phyloP scores from a whole-genome alignment of 768 basidiomycete genomes.

The Hypholoma fasciculare region DNA sequence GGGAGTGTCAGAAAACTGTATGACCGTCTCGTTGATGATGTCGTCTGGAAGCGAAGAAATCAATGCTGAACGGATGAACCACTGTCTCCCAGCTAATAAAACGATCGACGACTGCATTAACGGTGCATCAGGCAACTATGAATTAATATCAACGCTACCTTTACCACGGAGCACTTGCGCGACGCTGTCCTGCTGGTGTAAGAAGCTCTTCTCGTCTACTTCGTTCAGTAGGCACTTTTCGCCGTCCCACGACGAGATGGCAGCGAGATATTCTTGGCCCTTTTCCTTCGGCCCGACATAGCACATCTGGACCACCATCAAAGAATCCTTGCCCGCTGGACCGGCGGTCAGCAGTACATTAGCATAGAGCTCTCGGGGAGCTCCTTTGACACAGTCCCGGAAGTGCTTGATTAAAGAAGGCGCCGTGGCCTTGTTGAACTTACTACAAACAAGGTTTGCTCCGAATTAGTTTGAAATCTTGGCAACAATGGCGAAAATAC shows the following conservation, averaged over 20 bases:
- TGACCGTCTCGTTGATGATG: slow-evolving; percentile 79
- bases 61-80: slow-evolving; percentile 89
- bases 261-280: slow-evolving; percentile 76
- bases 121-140: not conserved
- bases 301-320: slow-evolving; percentile 92
- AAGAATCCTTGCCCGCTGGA: slow-evolving; percentile 78
- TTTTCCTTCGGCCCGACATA: slow-evolving; percentile 77
- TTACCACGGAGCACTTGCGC: slow-evolving; percentile 87
- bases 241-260: slow-evolving; percentile 86
- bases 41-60: slow-evolving; percentile 86
- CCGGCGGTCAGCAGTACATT: slow-evolving; percentile 92
- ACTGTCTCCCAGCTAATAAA: slow-evolving; percentile 69
- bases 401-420: slow-evolving; percentile 89
- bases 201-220: slow-evolving; percentile 86
- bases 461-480: not conserved
- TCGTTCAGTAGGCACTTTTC: slow-evolving; percentile 86
- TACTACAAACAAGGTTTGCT: slow-evolving; percentile 44
- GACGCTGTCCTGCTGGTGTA: slow-evolving; percentile 89
- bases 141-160: slow-evolving; percentile 40
- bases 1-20: slow-evolving; percentile 80
- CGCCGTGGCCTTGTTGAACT: slow-evolving; percentile 85
- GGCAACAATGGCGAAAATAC: slow-evolving; percentile 26
- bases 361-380: slow-evolving; percentile 85
- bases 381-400: slow-evolving; percentile 89
- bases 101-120: slow-evolving; percentile 8